These are phyloP conservation scores for Candida xiaguanensis DNA, from an alignment of 805 yeast species.

Conservation along the genomic window DNA sequence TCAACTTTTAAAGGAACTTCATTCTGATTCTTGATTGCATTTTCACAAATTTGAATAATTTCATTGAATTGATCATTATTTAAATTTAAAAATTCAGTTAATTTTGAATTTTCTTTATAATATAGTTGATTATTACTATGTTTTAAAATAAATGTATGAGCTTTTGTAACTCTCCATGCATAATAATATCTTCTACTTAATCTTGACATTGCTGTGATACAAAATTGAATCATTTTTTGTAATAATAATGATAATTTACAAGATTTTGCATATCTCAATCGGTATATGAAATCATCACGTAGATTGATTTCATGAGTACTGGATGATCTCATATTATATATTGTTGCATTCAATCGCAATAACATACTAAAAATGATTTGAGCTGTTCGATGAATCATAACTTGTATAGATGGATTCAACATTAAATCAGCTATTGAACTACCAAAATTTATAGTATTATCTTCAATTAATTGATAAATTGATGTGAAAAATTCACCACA, in stretches of 20 bases:
- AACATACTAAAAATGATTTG: constrained; percentile 24
- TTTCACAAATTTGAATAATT: constrained; percentile 18
- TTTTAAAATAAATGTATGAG: constrained; percentile 41
- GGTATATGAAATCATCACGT: constrained; percentile 15
- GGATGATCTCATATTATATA: constrained; percentile 19
- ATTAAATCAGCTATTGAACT: constrained; percentile 40
- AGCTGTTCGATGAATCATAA: constrained; percentile 22
- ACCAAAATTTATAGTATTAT: constrained; percentile 37
- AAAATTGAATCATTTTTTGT: constrained; percentile 16
- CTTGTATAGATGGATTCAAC: constrained; percentile 36
- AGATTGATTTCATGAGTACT: constrained; percentile 18
- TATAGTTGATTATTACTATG: constrained; percentile 28
- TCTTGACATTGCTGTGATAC: constrained; percentile 28
- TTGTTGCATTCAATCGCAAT: constrained; percentile 20
- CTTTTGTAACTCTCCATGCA: constrained; percentile 66
- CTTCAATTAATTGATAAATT: constrained; percentile 25
- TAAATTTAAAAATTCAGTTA: constrained; percentile 12
- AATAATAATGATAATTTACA: constrained; percentile 22
- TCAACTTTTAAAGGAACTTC: background rate
- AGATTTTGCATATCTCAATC: constrained; percentile 18
- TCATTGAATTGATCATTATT: constrained; percentile 24
- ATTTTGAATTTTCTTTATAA: constrained; percentile 14
- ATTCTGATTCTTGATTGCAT: constrained; percentile 13
- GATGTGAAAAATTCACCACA: constrained; percentile 30
- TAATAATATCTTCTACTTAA: constrained; percentile 59